These are phyloP conservation scores for Yamadazyma akitaensis DNA, from an alignment of 805 yeast species.

Conservation along the genomic window DNA sequence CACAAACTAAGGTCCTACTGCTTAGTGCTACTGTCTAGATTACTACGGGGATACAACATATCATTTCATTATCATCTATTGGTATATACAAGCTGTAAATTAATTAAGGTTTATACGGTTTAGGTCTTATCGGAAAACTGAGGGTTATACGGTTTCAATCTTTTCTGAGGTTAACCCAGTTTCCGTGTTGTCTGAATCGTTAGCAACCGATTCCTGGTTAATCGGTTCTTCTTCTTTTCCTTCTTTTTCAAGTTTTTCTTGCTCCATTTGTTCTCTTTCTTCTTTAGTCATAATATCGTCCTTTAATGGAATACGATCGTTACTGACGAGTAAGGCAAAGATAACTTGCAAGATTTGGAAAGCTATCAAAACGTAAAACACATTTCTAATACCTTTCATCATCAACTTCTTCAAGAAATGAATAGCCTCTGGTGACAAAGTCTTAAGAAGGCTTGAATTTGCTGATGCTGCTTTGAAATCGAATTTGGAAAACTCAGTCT, in stretches of 20 bases:
- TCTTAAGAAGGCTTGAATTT: conserved; percentile 1
- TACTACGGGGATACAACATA: too few relatives aligned
- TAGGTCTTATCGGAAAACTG: too few relatives aligned
- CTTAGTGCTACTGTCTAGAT: too few relatives aligned
- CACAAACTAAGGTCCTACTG: too few relatives aligned
- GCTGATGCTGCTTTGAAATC: background rate
- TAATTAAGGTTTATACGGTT: background rate
- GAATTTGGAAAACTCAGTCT: background rate
- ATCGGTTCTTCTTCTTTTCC: background rate
- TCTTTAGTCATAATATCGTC: conserved; percentile 2
- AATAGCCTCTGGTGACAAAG: conserved; percentile 21
- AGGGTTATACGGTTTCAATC: background rate
- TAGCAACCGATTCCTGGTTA: background rate
- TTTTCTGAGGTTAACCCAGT: background rate
- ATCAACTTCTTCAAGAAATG: conserved; percentile 23
- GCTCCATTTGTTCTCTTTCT: conserved; percentile 4
- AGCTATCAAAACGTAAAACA: conserved; percentile 41
- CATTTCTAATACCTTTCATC: conserved; percentile 37
- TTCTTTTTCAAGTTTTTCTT: background rate
- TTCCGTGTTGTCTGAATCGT: background rate
- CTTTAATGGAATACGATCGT: conserved; percentile 23
- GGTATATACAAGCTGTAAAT: background rate
- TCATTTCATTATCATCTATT: background rate
- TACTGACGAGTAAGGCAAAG: conserved; percentile 32
- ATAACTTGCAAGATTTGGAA: conserved; percentile 29